These are phyloP conservation scores for Barnettozyma vustinii DNA, from an alignment of 805 yeast genomes.

Conservation along the genomic window DNA sequence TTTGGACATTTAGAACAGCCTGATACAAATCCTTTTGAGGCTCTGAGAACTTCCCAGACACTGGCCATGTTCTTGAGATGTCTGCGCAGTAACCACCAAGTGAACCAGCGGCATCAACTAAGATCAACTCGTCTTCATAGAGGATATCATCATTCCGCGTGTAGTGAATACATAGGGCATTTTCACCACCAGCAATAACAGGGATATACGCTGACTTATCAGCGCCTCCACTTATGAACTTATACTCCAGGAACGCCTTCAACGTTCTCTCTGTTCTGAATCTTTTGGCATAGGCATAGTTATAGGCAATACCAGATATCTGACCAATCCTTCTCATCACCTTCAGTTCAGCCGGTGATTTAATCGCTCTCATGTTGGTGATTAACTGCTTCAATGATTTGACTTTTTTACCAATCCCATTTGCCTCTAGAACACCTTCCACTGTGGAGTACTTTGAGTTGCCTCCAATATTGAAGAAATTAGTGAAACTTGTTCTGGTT, in stretches of 20 bases:
- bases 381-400: slow-evolving; percentile 39
- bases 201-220: slow-evolving; percentile 89
- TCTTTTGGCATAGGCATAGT: slow-evolving; percentile 66
- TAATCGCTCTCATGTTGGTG: slow-evolving; percentile 55
- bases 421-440: slow-evolving; percentile 22
- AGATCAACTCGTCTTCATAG: slow-evolving; percentile 71
- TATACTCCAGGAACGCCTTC: slow-evolving; percentile 74
- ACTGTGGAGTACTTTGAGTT: slow-evolving; percentile 25
- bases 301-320: slow-evolving; percentile 78
- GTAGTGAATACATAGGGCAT: slow-evolving; percentile 89
- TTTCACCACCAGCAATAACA: slow-evolving; percentile 91
- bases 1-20: slow-evolving; percentile 81
- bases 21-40: slow-evolving; percentile 85
- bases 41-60: slow-evolving; percentile 61
- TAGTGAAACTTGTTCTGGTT: slow-evolving; percentile 20
- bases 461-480: slow-evolving; percentile 25
- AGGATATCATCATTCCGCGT: slow-evolving; percentile 86
- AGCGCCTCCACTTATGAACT: slow-evolving; percentile 83
- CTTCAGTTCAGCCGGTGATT: slow-evolving; percentile 69
- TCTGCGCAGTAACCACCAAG: slow-evolving; percentile 94
- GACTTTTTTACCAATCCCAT: slow-evolving; percentile 30
- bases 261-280: slow-evolving; percentile 72
- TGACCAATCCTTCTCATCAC: slow-evolving; percentile 81
- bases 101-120: slow-evolving; percentile 93
- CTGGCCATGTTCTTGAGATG: slow-evolving; percentile 96